phyloP scores from a whole-genome alignment of 305 asterid genomes.

The Stenogyne calaminthoides region DNA sequence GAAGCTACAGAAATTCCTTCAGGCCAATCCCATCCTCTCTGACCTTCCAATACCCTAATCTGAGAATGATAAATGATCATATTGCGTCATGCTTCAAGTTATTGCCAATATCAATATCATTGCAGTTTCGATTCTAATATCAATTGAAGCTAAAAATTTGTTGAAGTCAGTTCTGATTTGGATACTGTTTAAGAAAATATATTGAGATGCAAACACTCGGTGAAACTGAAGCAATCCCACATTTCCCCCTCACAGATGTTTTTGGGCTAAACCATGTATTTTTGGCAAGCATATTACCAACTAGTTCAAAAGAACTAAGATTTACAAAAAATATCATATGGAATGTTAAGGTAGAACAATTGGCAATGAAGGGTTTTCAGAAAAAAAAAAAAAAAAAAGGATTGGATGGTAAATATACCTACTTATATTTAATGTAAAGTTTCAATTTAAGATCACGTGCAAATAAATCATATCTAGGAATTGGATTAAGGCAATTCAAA shows the following conservation, averaged over 20 bases:
- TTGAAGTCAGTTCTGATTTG: not conserved
- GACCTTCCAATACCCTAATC: slow-evolving; percentile 60
- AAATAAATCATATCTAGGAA: not conserved
- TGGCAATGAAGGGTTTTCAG: not conserved
- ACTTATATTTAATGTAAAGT: not conserved
- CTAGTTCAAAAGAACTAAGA: not conserved
- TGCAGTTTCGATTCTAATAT: slow-evolving; percentile 28
- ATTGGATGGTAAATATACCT: not conserved
- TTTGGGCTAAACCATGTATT: not conserved
- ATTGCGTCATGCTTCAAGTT: slow-evolving; percentile 38
- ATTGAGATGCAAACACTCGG: not conserved
- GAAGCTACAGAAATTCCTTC: slow-evolving; percentile 47
- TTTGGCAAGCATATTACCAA: not conserved
- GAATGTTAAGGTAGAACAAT: not conserved
- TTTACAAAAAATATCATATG: not conserved
- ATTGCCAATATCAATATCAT: slow-evolving; percentile 28
- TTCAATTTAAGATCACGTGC: slow-evolving; percentile 1
- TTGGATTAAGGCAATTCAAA: not conserved
- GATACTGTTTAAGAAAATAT: slow-evolving; percentile 6
- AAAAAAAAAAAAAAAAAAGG: not conserved
- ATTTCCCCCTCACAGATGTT: not conserved
- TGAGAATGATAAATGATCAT: slow-evolving; percentile 42
- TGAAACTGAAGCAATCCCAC: slow-evolving; percentile 6
- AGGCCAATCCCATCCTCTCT: slow-evolving; percentile 73
- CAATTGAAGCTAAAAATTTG: slow-evolving; percentile 14